phyloP scores from a whole-genome alignment of 2,329 filamentous ascomycete species.

The Teratosphaeria epicoccoides region DNA sequence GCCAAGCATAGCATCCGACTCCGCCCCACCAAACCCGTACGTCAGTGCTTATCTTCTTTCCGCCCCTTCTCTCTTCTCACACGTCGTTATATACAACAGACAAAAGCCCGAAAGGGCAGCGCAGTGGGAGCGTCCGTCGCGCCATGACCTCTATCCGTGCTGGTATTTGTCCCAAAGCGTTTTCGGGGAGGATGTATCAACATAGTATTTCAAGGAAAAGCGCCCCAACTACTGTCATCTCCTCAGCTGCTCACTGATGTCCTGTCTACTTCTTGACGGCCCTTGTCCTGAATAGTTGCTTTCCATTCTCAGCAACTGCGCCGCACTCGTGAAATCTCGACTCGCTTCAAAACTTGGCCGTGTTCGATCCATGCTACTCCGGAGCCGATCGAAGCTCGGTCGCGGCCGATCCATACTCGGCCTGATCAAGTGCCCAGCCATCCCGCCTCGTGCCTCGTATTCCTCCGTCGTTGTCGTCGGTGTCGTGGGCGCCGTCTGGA shows the following conservation, averaged over 20 bases:
- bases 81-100: no score
- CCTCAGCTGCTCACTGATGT: constrained; percentile 10
- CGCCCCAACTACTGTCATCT: not conserved
- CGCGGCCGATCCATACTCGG: constrained; percentile 58
- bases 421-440: constrained; percentile 18
- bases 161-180: no score
- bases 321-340: constrained; percentile 84
- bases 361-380: constrained; percentile 76
- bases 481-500: constrained; percentile 21
- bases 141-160: no score
- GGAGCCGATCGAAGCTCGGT: constrained; percentile 79
- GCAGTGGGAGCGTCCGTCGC: no score
- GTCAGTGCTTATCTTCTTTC: no score
- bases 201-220: not conserved
- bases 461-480: constrained; percentile 16
- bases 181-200: not conserved
- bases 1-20: no score
- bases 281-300: constrained; percentile 15
- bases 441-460: not conserved
- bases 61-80: no score
- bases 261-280: constrained; percentile 2
- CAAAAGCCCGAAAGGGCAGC: no score
- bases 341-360: constrained; percentile 77
- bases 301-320: constrained; percentile 73
- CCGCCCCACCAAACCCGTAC: no score